These are phyloP conservation scores for Zymoseptoria passerinii DNA, from an alignment of 2,329 filamentous ascomycete species.

Conservation along the genomic window DNA sequence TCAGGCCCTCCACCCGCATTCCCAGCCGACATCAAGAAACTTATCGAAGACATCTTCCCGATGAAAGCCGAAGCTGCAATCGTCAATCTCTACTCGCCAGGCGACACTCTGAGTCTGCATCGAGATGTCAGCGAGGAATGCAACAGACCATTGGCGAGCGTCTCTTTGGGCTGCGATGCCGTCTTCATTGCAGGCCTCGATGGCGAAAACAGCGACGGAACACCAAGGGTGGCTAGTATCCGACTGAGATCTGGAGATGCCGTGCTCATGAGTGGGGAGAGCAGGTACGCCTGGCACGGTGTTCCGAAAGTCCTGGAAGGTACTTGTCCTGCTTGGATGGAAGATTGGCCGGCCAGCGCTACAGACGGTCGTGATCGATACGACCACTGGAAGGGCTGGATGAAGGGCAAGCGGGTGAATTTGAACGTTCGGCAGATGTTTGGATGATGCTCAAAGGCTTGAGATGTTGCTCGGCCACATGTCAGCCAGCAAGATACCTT, in stretches of 20 bases:
- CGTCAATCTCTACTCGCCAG: constrained; percentile 83
- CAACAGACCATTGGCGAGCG: constrained; percentile 67
- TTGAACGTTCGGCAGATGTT: constrained; percentile 87
- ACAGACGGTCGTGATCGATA: constrained; percentile 33
- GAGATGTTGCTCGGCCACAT: background rate
- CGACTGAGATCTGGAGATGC: constrained; percentile 77
- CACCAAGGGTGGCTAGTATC: constrained; percentile 43
- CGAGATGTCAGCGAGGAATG: constrained; percentile 86
- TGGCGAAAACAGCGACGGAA: constrained; percentile 29
- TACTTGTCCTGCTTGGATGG: constrained; percentile 69
- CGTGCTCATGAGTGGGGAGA: constrained; percentile 76
- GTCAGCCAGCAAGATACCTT: background rate
- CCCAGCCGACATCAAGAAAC: constrained; percentile 59
- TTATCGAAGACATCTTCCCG: constrained; percentile 66
- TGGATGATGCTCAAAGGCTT: constrained; percentile 4
- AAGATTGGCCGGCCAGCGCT: constrained; percentile 57
- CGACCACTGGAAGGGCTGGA: constrained; percentile 74
- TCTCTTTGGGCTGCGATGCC: constrained; percentile 84
- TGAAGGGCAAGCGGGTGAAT: constrained; percentile 80
- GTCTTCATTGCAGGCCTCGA: constrained; percentile 76
- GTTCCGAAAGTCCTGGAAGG: constrained; percentile 75
- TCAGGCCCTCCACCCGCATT: constrained; percentile 59
- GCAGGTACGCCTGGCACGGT: constrained; percentile 89
- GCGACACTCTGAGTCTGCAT: constrained; percentile 86
- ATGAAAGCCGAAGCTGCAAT: constrained; percentile 84